These are phyloP conservation scores for Suillus cothurnatus DNA, from an alignment of 768 basidiomycete genomes.

Conservation along the genomic window DNA sequence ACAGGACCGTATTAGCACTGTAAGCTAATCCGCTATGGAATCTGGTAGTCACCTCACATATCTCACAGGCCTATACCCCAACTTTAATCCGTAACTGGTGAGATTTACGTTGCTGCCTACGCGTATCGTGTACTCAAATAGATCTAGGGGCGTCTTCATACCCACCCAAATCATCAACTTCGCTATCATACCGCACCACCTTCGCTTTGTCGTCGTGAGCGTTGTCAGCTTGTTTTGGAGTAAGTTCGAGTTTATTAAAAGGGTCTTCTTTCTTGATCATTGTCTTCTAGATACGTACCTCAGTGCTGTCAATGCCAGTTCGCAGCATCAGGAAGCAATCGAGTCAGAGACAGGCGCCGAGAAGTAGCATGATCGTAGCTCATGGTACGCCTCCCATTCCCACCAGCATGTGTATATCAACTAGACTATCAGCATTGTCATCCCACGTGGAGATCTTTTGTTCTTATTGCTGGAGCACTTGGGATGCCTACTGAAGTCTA, in stretches of 20 bases:
- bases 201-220: slow-evolving; percentile 74
- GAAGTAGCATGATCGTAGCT: slow-evolving; percentile 1
- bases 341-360: neutral
- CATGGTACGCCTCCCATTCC: slow-evolving; percentile 1
- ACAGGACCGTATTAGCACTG: slow-evolving; percentile 46
- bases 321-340: slow-evolving; percentile 7
- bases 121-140: slow-evolving; percentile 1
- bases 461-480: neutral
- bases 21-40: slow-evolving; percentile 11
- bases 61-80: slow-evolving; percentile 63
- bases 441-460: neutral
- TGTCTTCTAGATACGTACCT: slow-evolving; percentile 57
- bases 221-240: slow-evolving; percentile 85
- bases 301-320: slow-evolving; percentile 53
- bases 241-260: slow-evolving; percentile 40
- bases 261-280: slow-evolving; percentile 1
- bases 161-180: slow-evolving; percentile 85
- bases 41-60: neutral
- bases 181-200: slow-evolving; percentile 70
- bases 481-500: neutral
- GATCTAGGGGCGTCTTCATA: slow-evolving; percentile 64
- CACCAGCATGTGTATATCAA: slow-evolving; percentile 2
- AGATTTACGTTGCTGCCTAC: slow-evolving; percentile 13
- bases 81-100: slow-evolving; percentile 81
- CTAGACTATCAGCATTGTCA: neutral